Conservation (phyloP, 176 grass and related monocot species). For the Avena atlantica region DNA sequence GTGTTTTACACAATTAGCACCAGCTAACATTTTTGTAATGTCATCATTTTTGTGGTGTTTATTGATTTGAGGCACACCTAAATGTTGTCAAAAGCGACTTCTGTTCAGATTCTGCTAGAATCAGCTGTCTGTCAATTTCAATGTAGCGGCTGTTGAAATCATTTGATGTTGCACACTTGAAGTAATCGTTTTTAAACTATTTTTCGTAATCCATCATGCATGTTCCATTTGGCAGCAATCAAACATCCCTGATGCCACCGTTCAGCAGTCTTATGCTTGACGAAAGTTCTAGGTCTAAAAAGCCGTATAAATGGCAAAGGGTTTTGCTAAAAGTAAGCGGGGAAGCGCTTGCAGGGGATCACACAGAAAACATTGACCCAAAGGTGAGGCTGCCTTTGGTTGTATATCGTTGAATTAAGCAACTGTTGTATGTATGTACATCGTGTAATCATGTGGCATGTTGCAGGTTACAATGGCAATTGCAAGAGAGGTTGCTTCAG, state of each 20-base stretch:
- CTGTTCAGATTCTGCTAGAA: conserved; percentile 11
- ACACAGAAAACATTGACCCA: conserved; percentile 83
- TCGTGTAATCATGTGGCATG: conserved; percentile 16
- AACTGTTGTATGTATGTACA: neutral
- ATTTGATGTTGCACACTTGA: neutral
- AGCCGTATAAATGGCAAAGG: conserved; percentile 76
- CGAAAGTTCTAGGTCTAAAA: conserved; percentile 60
- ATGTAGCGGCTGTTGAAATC: neutral
- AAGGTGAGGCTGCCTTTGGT: conserved; percentile 59
- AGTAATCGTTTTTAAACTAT: neutral
- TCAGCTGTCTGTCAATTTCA: neutral
- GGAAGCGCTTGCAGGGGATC: conserved; percentile 91
- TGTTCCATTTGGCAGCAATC: conserved; percentile 41
- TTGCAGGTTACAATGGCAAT: conserved; percentile 95
- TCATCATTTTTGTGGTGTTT: neutral
- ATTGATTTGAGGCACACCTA: neutral
- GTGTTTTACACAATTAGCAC: neutral
- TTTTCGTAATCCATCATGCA: neutral
- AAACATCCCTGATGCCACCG: conserved; percentile 53
- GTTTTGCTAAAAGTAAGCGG: conserved; percentile 97
- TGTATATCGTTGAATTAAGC: conserved; percentile 16
- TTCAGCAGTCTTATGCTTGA: conserved; percentile 66
- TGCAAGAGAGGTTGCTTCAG: conserved; percentile 96
- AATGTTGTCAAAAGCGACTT: neutral
- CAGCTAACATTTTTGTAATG: neutral